Evolutionary conservation across 2,329 filamentous ascomycete genomes (phyloP).

Genomic region (Didymella lethalis): DNA sequence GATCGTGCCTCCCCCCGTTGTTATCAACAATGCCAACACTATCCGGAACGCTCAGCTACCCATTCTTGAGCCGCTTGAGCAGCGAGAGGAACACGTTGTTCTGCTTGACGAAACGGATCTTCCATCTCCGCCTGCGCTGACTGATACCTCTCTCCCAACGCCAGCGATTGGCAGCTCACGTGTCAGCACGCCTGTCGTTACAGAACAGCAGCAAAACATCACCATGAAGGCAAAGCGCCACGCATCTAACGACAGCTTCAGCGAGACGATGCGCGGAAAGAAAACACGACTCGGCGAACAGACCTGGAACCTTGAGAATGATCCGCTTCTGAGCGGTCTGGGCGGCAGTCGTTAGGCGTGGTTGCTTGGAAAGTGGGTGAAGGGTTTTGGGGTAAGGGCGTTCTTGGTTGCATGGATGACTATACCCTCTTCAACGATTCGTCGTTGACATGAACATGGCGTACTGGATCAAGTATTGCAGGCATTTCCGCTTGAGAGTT

Average conservation of each 20-base stretch:
- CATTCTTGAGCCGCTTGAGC: slow-evolving; percentile 1
- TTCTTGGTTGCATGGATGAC: slow-evolving; percentile 1
- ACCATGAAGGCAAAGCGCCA: slow-evolving; percentile 14
- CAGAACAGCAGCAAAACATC: not conserved
- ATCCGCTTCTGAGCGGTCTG: slow-evolving; percentile 1
- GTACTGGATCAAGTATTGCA: not conserved
- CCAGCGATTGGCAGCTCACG: slow-evolving; percentile 34
- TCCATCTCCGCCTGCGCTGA: slow-evolving; percentile 37
- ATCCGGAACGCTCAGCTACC: not conserved
- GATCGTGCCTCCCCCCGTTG: not conserved
- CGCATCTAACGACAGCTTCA: slow-evolving; percentile 7
- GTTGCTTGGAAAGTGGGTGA: not conserved
- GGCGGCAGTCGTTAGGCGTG: not conserved
- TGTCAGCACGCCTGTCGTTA: slow-evolving; percentile 31
- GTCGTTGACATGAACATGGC: slow-evolving; percentile 5
- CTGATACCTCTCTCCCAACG: slow-evolving; percentile 37
- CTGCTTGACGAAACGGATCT: slow-evolving; percentile 25
- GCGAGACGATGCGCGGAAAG: slow-evolving; percentile 24
- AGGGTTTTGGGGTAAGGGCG: not conserved
- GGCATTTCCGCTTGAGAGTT: too few relatives aligned
- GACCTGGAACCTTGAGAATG: slow-evolving; percentile 11
- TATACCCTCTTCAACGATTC: slow-evolving; percentile 8
- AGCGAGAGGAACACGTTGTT: slow-evolving; percentile 8
- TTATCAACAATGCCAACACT: not conserved
- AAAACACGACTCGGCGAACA: slow-evolving; percentile 22